A percentile compares a stretch with the other conserved stretches of the same genome.
Evolutionary conservation across 108 stramenopile genomes (phyloP).

Genomic region (Pseudonitzschia multiseries): DNA sequence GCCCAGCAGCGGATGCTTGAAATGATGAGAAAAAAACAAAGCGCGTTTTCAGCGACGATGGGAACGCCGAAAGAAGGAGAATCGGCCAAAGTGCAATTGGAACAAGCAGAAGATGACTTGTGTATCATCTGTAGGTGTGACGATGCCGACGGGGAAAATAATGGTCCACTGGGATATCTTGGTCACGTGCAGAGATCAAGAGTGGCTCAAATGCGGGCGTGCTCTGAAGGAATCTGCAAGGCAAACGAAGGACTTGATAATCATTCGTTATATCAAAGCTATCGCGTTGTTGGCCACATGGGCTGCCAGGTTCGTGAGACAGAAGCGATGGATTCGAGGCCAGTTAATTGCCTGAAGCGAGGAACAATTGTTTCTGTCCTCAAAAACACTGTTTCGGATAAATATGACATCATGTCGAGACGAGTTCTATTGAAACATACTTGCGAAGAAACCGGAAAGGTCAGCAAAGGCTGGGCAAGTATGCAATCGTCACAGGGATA

Average conservation of each 20-base stretch:
- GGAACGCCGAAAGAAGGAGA: constrained; percentile 38
- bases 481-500: constrained; percentile 86
- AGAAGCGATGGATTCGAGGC: constrained; percentile 82
- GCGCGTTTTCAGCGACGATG: constrained; percentile 75
- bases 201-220: constrained; percentile 56
- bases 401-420: constrained; percentile 78
- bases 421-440: constrained; percentile 74
- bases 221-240: constrained; percentile 45
- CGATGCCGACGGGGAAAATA: constrained; percentile 80
- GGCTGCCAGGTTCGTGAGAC: constrained; percentile 89
- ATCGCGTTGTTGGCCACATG: constrained; percentile 83
- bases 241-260: constrained; percentile 22
- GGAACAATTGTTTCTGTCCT: constrained; percentile 78
- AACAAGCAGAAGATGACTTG: constrained; percentile 63
- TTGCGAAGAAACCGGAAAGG: constrained; percentile 33
- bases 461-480: constrained; percentile 82
- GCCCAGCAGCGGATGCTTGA: constrained; percentile 77
- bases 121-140: constrained; percentile 92
- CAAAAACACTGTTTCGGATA: constrained; percentile 60
- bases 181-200: constrained; percentile 87
- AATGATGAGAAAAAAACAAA: constrained; percentile 81
- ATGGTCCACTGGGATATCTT: constrained; percentile 86
- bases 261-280: constrained; percentile 42
- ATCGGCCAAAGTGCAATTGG: constrained; percentile 39
- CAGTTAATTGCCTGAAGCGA: constrained; percentile 68